Evolutionary conservation across 2,329 filamentous ascomycete species (phyloP).

Genomic region (Aspergillus sp.): DNA sequence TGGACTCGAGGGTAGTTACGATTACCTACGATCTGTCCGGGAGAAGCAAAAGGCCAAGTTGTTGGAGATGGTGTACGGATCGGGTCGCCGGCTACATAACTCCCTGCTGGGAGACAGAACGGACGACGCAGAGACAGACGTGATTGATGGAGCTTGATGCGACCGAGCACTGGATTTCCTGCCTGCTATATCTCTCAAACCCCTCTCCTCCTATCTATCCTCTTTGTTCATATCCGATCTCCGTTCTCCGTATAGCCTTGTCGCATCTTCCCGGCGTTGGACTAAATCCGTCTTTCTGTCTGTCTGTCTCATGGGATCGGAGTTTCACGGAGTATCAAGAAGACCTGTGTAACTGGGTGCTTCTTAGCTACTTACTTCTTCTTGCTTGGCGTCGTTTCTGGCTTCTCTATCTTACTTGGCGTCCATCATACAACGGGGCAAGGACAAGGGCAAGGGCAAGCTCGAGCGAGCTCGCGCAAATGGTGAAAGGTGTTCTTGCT

Average conservation of each 20-base stretch:
- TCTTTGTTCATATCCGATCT: background rate
- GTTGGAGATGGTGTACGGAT: slow-evolving; percentile 74
- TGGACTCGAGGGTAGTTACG: slow-evolving; percentile 76
- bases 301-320: slow-evolving; percentile 1
- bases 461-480: too few species aligned
- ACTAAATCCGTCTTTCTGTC: background rate
- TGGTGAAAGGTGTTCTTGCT: background rate
- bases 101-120: slow-evolving; percentile 25
- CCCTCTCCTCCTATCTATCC: too few species aligned
- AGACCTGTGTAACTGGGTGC: background rate
- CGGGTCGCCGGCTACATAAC: slow-evolving; percentile 32
- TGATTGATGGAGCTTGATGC: slow-evolving; percentile 16
- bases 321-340: background rate
- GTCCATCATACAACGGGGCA: background rate
- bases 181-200: too few species aligned
- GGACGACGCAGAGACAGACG: slow-evolving; percentile 16
- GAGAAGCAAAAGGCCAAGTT: slow-evolving; percentile 79
- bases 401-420: background rate
- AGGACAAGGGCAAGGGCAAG: background rate
- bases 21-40: slow-evolving; percentile 72
- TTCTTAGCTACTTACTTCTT: background rate
- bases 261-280: background rate
- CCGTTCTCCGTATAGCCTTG: background rate
- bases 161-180: too few species aligned
- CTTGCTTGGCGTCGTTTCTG: background rate